Evolutionary conservation across 164 flowering plant species (phyloP).

Genomic region (Pachysandra terminalis): DNA sequence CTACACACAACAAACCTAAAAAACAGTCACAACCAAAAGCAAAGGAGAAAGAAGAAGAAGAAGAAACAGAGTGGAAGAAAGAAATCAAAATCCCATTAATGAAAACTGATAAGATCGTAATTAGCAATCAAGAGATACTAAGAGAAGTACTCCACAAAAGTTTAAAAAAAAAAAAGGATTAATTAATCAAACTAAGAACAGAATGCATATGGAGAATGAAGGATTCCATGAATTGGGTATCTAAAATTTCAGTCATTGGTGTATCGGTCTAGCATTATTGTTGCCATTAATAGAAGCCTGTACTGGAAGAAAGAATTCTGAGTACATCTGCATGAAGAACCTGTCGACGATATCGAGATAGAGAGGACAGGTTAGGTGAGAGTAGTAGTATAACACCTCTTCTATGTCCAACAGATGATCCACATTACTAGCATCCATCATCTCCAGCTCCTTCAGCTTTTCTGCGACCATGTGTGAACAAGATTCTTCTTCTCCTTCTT

Average conservation of each 20-base stretch:
- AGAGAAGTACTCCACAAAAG: no score
- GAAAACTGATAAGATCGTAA: background rate
- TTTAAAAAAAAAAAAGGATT: no score
- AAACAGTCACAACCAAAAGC: no score
- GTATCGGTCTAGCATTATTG: background rate
- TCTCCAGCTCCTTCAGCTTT: slow-evolving; percentile 62
- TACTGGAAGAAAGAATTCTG: slow-evolving; percentile 33
- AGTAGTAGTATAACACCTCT: slow-evolving; percentile 73
- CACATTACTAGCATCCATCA: slow-evolving; percentile 48
- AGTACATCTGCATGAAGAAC: slow-evolving; percentile 58
- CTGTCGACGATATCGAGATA: slow-evolving; percentile 78
- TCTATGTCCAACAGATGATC: slow-evolving; percentile 69
- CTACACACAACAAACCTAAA: no score
- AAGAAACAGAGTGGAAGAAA: no score
- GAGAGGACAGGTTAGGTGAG: slow-evolving; percentile 66
- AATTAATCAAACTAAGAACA: no score
- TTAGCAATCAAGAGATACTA: background rate
- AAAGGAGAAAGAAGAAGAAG: no score
- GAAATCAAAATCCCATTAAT: no score
- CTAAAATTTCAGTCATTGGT: background rate
- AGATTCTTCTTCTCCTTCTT: slow-evolving; percentile 15
- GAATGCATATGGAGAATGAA: background rate
- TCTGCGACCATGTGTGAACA: slow-evolving; percentile 25
- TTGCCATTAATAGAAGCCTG: background rate
- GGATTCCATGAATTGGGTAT: background rate